Evolutionary conservation across 805 yeast genomes (phyloP).

Genomic region (Saccharomycopsis sp.): DNA sequence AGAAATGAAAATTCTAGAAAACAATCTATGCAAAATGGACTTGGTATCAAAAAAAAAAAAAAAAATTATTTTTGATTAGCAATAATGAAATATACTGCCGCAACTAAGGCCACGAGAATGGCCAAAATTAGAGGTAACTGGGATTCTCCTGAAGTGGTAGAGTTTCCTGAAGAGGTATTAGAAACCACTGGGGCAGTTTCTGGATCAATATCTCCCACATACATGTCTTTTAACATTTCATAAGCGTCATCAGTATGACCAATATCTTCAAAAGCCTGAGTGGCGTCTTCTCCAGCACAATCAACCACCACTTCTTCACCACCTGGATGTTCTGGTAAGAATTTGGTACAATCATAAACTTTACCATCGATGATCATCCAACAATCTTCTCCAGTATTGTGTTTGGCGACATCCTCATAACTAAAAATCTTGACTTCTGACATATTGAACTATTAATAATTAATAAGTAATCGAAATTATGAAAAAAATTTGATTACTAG

Average conservation of each 20-base stretch:
- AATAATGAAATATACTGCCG: constrained; percentile 31
- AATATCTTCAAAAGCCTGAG: constrained; percentile 64
- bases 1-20: too few relatives aligned
- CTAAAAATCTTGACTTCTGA: constrained; percentile 15
- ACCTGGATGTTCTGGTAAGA: constrained; percentile 54
- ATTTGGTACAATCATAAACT: constrained; percentile 62
- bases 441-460: too few relatives aligned
- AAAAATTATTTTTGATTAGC: constrained; percentile 3
- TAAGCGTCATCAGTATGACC: constrained; percentile 98
- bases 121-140: constrained; percentile 27
- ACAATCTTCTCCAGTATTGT: constrained; percentile 63
- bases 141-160: constrained; percentile 20
- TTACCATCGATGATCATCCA: constrained; percentile 81
- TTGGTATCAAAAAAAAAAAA: too few relatives aligned
- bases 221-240: constrained; percentile 55
- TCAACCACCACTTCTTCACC: constrained; percentile 76
- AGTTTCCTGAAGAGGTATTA: constrained; percentile 18
- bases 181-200: constrained; percentile 30
- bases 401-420: constrained; percentile 48
- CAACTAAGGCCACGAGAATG: constrained; percentile 30
- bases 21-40: too few relatives aligned
- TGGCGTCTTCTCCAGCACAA: constrained; percentile 74
- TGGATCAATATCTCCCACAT: constrained; percentile 73
- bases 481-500: too few relatives aligned
- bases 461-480: too few relatives aligned